These are phyloP conservation scores for Juglanconis oblonga DNA, from an alignment of 2,329 filamentous ascomycete genomes.

Conservation along the genomic window DNA sequence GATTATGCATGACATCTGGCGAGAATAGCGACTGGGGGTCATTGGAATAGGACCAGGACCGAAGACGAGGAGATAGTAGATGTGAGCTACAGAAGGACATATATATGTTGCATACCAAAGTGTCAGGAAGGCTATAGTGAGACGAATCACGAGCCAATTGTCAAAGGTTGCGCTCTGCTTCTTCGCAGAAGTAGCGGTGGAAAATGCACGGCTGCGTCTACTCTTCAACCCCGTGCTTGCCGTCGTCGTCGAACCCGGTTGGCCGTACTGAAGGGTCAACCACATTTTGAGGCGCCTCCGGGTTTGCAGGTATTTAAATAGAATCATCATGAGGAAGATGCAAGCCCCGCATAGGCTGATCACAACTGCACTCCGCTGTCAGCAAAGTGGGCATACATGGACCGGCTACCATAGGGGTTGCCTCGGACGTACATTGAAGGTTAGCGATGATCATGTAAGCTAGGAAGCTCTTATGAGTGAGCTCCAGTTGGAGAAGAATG, in stretches of 20 bases:
- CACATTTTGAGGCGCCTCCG: slow-evolving; percentile 7
- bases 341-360: slow-evolving; percentile 9
- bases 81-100: neutral
- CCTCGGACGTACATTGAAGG: slow-evolving; percentile 10
- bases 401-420: no score
- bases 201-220: slow-evolving; percentile 5
- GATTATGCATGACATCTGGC: no score
- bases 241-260: neutral
- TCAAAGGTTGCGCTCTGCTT: slow-evolving; percentile 6
- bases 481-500: slow-evolving; percentile 10
- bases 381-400: neutral
- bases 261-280: neutral
- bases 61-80: no score
- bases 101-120: slow-evolving; percentile 7
- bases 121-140: slow-evolving; percentile 13
- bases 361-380: neutral
- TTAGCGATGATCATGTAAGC: slow-evolving; percentile 11
- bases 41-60: no score
- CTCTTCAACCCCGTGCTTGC: neutral
- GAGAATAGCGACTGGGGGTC: no score
- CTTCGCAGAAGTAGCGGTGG: neutral
- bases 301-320: slow-evolving; percentile 15
- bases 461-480: slow-evolving; percentile 6
- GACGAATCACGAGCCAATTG: slow-evolving; percentile 15
- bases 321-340: slow-evolving; percentile 15